phyloP scores from a whole-genome alignment of 2,329 filamentous ascomycete genomes.

The Cladosporium sp. region DNA sequence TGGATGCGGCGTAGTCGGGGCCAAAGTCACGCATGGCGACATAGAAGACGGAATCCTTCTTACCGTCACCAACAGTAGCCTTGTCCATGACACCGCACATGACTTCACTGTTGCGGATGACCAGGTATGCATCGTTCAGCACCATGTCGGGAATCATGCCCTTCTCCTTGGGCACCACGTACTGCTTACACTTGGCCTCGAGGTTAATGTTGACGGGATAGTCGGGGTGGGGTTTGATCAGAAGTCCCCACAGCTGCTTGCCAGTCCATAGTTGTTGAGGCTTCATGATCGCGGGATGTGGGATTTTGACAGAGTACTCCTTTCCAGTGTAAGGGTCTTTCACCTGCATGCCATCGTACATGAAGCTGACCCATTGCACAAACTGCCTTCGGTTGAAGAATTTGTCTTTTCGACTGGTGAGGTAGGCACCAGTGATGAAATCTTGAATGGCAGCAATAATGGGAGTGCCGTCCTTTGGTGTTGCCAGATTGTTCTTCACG shows the following conservation, averaged over 20 bases:
- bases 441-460: conserved; percentile 99
- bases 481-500: conserved; percentile 92
- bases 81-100: conserved; percentile 99
- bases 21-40: conserved; percentile 95
- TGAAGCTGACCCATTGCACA: conserved; percentile 86
- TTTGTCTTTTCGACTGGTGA: conserved; percentile 86
- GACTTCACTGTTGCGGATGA: conserved; percentile 92
- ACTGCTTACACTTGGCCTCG: conserved; percentile 88
- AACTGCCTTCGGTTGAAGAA: conserved; percentile 91
- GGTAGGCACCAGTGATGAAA: conserved; percentile 93
- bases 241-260: conserved; percentile 90
- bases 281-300: conserved; percentile 81
- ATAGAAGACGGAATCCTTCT: conserved; percentile 97
- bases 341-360: conserved; percentile 72
- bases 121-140: conserved; percentile 74
- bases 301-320: conserved; percentile 72
- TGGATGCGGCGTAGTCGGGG: conserved; percentile 79
- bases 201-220: conserved; percentile 84
- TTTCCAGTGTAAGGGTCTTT: conserved; percentile 48
- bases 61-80: conserved; percentile 91
- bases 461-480: conserved; percentile 95
- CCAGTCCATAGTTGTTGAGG: conserved; percentile 91
- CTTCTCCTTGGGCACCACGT: conserved; percentile 59
- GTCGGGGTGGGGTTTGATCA: conserved; percentile 86
- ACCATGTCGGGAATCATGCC: conserved; percentile 75